phyloP scores from a whole-genome alignment of 768 basidiomycete genomes.

The Tephrocybe rancida region DNA sequence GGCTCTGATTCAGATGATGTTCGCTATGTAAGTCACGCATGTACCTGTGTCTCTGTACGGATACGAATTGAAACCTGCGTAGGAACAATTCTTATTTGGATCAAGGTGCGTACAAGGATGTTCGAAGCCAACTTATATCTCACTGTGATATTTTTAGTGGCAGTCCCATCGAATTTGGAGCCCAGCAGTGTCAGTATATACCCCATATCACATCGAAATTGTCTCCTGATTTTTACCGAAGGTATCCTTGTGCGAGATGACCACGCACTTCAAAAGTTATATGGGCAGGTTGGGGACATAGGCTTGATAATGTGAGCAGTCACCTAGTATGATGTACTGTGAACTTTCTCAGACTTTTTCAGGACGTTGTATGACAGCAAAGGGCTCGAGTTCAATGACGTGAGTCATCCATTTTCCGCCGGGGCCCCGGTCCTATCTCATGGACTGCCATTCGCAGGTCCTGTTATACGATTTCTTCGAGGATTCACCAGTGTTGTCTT shows the following conservation, averaged over 20 bases:
- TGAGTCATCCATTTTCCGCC: conserved; percentile 30
- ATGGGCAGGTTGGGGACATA: conserved; percentile 55
- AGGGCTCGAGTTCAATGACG: conserved; percentile 70
- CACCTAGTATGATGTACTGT: not conserved
- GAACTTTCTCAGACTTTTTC: not conserved
- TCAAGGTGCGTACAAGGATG: conserved; percentile 36
- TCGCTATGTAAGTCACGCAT: conserved; percentile 38
- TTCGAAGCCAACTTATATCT: not conserved
- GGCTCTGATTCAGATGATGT: conserved; percentile 42
- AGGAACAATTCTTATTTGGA: conserved; percentile 62
- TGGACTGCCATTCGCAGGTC: conserved; percentile 43
- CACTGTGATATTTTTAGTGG: conserved; percentile 33
- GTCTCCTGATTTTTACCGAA: conserved; percentile 24
- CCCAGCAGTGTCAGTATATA: conserved; percentile 65
- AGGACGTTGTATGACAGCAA: conserved; percentile 67
- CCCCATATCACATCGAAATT: too few species aligned
- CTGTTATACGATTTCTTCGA: conserved; percentile 76
- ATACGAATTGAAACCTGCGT: not conserved
- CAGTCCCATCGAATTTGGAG: conserved; percentile 58
- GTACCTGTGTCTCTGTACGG: not conserved
- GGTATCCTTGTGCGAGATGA: conserved; percentile 74
- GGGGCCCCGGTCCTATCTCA: too few species aligned
- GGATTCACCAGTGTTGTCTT: conserved; percentile 51
- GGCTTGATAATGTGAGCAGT: conserved; percentile 61
- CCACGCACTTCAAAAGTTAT: conserved; percentile 46